Base-by-base conservation (phyloP, 805 yeast species). In the Ogataea populi-albae region DNA sequence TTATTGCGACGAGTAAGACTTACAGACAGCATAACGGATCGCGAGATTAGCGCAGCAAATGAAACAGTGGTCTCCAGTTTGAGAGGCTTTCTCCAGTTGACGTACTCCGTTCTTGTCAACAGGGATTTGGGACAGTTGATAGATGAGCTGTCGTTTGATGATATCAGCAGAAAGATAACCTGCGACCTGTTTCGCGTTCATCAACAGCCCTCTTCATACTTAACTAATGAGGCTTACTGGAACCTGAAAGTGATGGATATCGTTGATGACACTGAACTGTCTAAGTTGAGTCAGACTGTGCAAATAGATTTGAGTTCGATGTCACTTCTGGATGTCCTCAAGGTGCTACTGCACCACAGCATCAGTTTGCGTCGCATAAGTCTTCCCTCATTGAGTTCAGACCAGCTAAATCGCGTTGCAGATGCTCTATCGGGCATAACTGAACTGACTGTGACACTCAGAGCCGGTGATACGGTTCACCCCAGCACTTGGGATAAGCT, bases 281-380 rank as follows among this genome's bases (percentile, higher is more conserved):
- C 26, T 6, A n/a, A n/a, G n/a, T n/a, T n/a, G n/a, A n/a, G n/a
- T n/a, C n/a, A n/a, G n/a, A n/a, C n/a, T n/a, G n/a, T n/a, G n/a
- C n/a, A n/a, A n/a, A n/a, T n/a, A n/a, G 36, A 41, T 12, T 4
- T 34, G 6, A 12, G 33, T 3, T 12, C 28, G 1, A 25, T 49
- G 38, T 38, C 47, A 4, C 14, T 54, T 4, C 46, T 50, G 23
- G 49, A 51, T 23, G 44, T 43, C 16, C 32, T 54, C n/a, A 10
- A 18, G 4, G 16, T 45, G 4, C 21, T 50, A 4, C 11, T 47
- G 5, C 22, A 34, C 12, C 22, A 26, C 16, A 39, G 54, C 4
- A 37, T 44, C 4, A 45, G 44, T 17, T 25, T 54, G 32, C 23
- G 26, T 14, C 32, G 25, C 4, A 20, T 54, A 16, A 24, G 30